These are phyloP conservation scores for Mycena rosella DNA, from an alignment of 768 basidiomycete species.

Conservation along the genomic window DNA sequence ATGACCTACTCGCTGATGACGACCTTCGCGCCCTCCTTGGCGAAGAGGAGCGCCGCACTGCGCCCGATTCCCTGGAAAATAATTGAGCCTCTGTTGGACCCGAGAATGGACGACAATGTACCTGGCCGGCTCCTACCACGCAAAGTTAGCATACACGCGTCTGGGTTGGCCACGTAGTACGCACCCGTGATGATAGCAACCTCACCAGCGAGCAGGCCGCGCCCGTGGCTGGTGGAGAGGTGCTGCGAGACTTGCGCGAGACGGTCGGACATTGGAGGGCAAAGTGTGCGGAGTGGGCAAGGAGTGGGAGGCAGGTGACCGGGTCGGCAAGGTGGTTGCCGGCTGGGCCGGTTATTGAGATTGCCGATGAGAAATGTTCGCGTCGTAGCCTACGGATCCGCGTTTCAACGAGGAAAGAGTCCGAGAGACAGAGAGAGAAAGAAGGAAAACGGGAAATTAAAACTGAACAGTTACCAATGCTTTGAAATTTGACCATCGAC, in stretches of 20 bases:
- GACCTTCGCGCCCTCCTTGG: constrained; percentile 88
- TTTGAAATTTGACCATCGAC: too few species aligned
- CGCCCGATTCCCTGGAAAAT: constrained; percentile 78
- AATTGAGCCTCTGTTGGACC: constrained; percentile 20
- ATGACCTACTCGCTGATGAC: constrained; percentile 83
- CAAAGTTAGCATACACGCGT: background rate
- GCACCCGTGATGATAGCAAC: constrained; percentile 90
- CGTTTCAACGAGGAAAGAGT: too few species aligned
- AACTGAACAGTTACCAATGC: too few species aligned
- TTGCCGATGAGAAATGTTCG: too few species aligned
- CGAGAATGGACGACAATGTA: constrained; percentile 42
- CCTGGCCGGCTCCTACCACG: constrained; percentile 79
- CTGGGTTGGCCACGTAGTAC: constrained; percentile 36
- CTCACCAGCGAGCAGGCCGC: constrained; percentile 79
- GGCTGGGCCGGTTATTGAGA: too few species aligned
- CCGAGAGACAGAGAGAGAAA: too few species aligned
- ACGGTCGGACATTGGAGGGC: constrained; percentile 70
- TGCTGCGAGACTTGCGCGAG: constrained; percentile 81
- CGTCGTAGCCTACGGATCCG: too few species aligned
- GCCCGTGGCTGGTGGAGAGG: constrained; percentile 63
- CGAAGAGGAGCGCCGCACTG: constrained; percentile 80
- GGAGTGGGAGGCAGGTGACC: too few species aligned
- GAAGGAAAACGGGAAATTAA: too few species aligned
- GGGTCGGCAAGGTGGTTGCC: too few species aligned
- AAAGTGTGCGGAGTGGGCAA: too few species aligned